Evolutionary conservation across 345 rosid species (phyloP).

Genomic region (Syzygium oleosum): DNA sequence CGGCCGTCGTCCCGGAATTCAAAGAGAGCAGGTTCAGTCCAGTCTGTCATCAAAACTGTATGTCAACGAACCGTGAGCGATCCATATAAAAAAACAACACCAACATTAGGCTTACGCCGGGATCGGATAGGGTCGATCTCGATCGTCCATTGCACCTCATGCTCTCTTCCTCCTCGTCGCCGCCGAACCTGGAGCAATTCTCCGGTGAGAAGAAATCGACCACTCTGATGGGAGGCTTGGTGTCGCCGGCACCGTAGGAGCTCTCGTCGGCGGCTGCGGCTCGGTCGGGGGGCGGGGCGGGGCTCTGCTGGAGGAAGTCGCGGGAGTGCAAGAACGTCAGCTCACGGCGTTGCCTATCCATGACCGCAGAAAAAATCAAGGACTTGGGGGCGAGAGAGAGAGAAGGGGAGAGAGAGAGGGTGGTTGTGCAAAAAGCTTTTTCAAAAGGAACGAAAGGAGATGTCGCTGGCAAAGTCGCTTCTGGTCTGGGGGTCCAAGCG

Average conservation of each 20-base stretch:
- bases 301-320: constrained; percentile 22
- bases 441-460: constrained; percentile 5
- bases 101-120: constrained; percentile 4
- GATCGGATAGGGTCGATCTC: constrained; percentile 16
- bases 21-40: constrained; percentile 42
- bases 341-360: constrained; percentile 62
- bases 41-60: constrained; percentile 22
- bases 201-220: constrained; percentile 68
- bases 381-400: background rate
- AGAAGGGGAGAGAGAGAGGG: constrained; percentile 9
- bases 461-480: constrained; percentile 3
- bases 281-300: constrained; percentile 3
- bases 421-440: constrained; percentile 10
- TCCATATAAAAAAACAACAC: background rate
- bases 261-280: background rate
- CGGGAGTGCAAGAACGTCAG: constrained; percentile 49
- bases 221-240: constrained; percentile 41
- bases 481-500: constrained; percentile 12
- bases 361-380: constrained; percentile 11
- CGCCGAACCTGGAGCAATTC: background rate
- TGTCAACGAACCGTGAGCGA: background rate
- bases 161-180: constrained; percentile 20
- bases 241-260: background rate
- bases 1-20: constrained; percentile 25
- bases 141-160: constrained; percentile 9